These are phyloP conservation scores for Xerocomellus chrysenteron DNA, from an alignment of 768 basidiomycete genomes.

Conservation along the genomic window DNA sequence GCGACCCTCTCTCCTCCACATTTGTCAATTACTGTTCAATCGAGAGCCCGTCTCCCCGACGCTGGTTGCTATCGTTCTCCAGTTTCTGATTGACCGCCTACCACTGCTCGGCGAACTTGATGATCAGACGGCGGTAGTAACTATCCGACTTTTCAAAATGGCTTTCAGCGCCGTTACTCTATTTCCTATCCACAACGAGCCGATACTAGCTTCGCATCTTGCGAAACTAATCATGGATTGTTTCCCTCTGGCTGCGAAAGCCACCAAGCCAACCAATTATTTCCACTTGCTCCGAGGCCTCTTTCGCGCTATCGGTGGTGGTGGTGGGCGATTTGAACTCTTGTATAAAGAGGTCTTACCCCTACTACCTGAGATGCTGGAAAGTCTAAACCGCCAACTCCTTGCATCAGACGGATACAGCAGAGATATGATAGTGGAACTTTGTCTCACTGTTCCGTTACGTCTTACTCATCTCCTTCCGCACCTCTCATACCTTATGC, in stretches of 20 bases:
- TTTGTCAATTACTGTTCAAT: conserved; percentile 80
- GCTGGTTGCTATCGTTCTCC: conserved; percentile 84
- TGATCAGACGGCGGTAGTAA: conserved; percentile 75
- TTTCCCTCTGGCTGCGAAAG: conserved; percentile 90
- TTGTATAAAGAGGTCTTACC: conserved; percentile 96
- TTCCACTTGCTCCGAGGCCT: conserved; percentile 89
- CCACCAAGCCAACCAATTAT: conserved; percentile 88
- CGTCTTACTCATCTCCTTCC: conserved; percentile 94
- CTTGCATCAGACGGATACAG: conserved; percentile 77
- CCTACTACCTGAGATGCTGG: conserved; percentile 94
- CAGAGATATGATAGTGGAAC: conserved; percentile 93
- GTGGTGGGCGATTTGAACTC: conserved; percentile 89
- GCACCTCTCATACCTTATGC: conserved; percentile 93
- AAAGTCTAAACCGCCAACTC: conserved; percentile 89
- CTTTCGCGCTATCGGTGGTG: conserved; percentile 90
- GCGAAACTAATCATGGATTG: conserved; percentile 94
- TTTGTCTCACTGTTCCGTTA: conserved; percentile 94
- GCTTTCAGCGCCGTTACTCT: conserved; percentile 84
- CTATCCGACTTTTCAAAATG: conserved; percentile 93
- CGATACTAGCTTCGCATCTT: conserved; percentile 90
- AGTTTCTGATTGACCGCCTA: conserved; percentile 80
- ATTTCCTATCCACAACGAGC: conserved; percentile 77
- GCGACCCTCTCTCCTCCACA: conserved; percentile 75
- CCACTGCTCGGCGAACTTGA: conserved; percentile 83
- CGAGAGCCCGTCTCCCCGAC: conserved; percentile 77